phyloP scores from a whole-genome alignment of 1,139 yeast species.

The Nakaseomyces kungkrabaensis region DNA sequence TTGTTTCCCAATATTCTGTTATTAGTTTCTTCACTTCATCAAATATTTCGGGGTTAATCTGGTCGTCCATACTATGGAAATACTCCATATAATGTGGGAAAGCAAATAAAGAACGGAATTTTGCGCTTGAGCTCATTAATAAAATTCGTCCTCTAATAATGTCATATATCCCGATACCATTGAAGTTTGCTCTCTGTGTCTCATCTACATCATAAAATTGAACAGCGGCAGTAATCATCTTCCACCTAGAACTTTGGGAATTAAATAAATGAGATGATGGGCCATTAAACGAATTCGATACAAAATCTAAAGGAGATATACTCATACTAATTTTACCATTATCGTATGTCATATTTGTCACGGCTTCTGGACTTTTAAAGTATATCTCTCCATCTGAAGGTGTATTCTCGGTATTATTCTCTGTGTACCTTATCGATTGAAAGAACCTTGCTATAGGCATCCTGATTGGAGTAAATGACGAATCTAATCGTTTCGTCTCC shows the following conservation, averaged over 20 bases:
- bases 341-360: conserved; percentile 25
- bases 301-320: conserved; percentile 21
- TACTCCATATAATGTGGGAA: conserved; percentile 26
- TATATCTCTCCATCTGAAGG: conserved; percentile 25
- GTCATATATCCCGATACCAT: conserved; percentile 59
- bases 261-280: conserved; percentile 21
- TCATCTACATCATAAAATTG: conserved; percentile 32
- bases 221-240: conserved; percentile 25
- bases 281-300: conserved; percentile 10
- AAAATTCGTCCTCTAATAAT: conserved; percentile 60
- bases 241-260: conserved; percentile 26
- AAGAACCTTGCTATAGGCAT: conserved; percentile 27
- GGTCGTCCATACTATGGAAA: conserved; percentile 31
- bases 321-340: conserved; percentile 23
- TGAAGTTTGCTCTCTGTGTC: conserved; percentile 40
- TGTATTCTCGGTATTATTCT: conserved; percentile 5
- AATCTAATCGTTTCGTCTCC: conserved; percentile 13
- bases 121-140: conserved; percentile 56
- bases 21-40: conserved; percentile 33
- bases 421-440: conserved; percentile 22
- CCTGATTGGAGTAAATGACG: conserved; percentile 14
- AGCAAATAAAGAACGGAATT: conserved; percentile 54
- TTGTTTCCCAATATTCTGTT: conserved; percentile 30
- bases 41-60: conserved; percentile 32
- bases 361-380: conserved; percentile 16